phyloP scores from a whole-genome alignment of 2,329 filamentous ascomycete genomes.

The Verticillium nonalfalfae region DNA sequence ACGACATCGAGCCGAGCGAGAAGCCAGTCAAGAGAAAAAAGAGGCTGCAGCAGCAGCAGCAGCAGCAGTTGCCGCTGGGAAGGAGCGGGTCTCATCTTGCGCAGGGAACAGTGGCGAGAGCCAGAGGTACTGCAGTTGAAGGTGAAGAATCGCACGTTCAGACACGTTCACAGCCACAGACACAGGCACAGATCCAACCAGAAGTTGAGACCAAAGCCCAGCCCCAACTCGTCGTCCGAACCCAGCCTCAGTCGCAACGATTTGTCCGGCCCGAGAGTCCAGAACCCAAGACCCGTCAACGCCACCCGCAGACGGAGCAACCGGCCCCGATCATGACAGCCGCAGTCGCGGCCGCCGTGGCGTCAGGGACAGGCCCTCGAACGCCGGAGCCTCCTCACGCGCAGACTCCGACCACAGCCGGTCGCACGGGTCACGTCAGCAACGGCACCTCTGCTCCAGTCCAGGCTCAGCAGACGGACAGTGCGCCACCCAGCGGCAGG shows the following conservation, averaged over 20 bases:
- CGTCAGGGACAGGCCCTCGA: not conserved
- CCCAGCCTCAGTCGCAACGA: not conserved
- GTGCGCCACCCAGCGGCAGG: conserved; percentile 18
- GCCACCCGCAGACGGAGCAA: conserved; percentile 2
- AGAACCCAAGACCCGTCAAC: not conserved
- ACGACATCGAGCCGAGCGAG: conserved; percentile 22
- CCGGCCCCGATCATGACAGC: not conserved
- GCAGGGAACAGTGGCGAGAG: conserved; percentile 47
- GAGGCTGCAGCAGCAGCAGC: conserved; percentile 17
- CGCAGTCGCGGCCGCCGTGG: not conserved
- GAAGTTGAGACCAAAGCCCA: not conserved
- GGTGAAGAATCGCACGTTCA: conserved; percentile 9
- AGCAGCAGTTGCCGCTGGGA: conserved; percentile 23
- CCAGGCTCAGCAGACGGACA: conserved; percentile 1
- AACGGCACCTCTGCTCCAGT: conserved; percentile 4
- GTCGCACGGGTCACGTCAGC: conserved; percentile 4
- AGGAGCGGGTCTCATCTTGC: conserved; percentile 37
- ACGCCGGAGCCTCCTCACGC: not conserved
- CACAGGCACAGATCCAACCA: conserved; percentile 1
- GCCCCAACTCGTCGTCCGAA: not conserved
- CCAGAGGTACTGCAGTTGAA: conserved; percentile 41
- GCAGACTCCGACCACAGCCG: not conserved
- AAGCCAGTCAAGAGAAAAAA: conserved; percentile 33
- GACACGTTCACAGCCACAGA: conserved; percentile 3
- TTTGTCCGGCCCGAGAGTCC: not conserved